Conservation (phyloP, 306 rosid species). For the Trichosanthes cucumerina region DNA sequence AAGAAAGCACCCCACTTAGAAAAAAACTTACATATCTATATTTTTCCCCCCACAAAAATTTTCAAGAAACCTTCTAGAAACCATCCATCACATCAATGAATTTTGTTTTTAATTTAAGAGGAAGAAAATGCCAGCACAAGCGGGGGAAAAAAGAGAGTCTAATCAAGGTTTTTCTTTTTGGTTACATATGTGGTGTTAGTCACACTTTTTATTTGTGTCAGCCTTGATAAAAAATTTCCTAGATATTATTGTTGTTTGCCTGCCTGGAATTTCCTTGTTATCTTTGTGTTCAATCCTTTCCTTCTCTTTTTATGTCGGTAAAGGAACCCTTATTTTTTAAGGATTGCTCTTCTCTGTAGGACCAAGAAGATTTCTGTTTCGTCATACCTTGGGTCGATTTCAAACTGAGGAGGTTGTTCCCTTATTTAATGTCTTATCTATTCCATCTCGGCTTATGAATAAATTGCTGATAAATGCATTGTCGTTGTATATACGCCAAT, state of each 20-base stretch:
- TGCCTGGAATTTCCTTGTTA: neutral
- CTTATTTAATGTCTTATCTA: conserved; percentile 10
- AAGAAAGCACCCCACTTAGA: neutral
- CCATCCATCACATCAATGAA: neutral
- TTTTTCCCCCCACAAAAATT: neutral
- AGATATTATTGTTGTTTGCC: neutral
- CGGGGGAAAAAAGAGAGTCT: neutral
- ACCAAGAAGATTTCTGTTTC: conserved; percentile 83
- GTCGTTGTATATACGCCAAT: neutral
- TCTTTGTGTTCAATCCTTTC: neutral
- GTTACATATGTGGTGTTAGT: neutral
- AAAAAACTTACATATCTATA: neutral
- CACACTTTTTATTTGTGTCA: neutral
- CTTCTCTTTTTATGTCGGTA: neutral
- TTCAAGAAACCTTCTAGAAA: neutral
- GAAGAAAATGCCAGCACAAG: neutral
- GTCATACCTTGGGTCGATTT: conserved; percentile 72
- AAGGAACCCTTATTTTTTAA: neutral
- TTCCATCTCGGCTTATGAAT: neutral
- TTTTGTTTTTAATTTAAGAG: neutral
- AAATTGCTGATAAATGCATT: neutral
- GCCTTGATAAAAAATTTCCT: neutral
- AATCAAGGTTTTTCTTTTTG: neutral
- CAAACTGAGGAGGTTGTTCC: conserved; percentile 70
- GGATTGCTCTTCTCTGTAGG: conserved; percentile 30